Conservation (phyloP, 352 stramenopile genomes). For the Pythium vanterpoolii region DNA sequence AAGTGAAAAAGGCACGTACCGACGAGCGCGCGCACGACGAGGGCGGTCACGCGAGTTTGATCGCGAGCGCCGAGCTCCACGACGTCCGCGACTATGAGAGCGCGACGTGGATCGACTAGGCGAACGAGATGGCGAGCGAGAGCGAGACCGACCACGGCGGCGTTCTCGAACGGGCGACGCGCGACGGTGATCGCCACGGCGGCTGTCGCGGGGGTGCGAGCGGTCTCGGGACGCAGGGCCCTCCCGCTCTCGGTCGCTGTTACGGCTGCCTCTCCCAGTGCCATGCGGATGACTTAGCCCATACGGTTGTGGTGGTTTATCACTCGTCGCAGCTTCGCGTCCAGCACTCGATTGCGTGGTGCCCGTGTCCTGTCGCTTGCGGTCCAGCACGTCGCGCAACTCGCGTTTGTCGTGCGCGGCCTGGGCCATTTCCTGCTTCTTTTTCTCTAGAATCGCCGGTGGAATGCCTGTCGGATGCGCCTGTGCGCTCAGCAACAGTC, state of each 20-base stretch:
- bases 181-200: conserved; percentile 17
- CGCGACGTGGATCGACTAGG: conserved; percentile 25
- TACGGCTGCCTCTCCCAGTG: background rate
- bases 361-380: conserved; percentile 36
- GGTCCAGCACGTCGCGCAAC: conserved; percentile 55
- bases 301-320: conserved; percentile 1
- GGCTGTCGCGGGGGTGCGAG: conserved; percentile 14
- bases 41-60: conserved; percentile 11
- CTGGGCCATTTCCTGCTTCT: conserved; percentile 86
- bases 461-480: conserved; percentile 86
- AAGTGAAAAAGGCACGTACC: background rate
- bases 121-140: conserved; percentile 12
- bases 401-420: conserved; percentile 51
- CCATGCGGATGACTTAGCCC: conserved; percentile 11
- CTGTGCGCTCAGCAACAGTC: conserved; percentile 87
- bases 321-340: background rate
- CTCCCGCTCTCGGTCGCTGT: background rate
- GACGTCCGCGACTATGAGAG: conserved; percentile 12
- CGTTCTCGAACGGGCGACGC: background rate
- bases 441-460: conserved; percentile 82
- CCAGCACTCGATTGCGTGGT: background rate
- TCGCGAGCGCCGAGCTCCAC: conserved; percentile 23
- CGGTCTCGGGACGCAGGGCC: background rate
- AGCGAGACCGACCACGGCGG: conserved; percentile 5
- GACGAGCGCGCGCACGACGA: background rate